Evolutionary conservation across 2,329 filamentous ascomycete genomes (phyloP).

Genomic region (Talaromyces sp.): DNA sequence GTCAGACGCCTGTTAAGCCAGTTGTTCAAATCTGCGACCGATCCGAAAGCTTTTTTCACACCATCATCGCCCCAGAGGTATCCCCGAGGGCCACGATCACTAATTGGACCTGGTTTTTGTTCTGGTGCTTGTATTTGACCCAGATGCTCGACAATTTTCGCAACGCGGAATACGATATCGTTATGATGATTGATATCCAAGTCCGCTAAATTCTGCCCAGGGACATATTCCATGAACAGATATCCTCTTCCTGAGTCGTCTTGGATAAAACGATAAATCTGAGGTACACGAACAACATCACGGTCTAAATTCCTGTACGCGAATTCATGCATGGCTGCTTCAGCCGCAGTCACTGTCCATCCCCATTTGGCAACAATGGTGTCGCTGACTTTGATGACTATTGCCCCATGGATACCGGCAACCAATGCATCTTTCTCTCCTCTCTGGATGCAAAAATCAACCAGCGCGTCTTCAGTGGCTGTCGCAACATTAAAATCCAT

Average conservation of each 20-base stretch:
- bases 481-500: constrained; percentile 5
- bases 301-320: constrained; percentile 14
- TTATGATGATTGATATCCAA: constrained; percentile 8
- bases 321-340: constrained; percentile 18
- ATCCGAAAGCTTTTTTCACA: constrained; percentile 10
- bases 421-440: constrained; percentile 2
- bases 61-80: constrained; percentile 19
- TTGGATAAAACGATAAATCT: constrained; percentile 17
- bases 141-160: constrained; percentile 14
- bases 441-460: constrained; percentile 2
- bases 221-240: constrained; percentile 21
- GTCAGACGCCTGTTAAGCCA: constrained; percentile 9
- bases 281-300: constrained; percentile 16
- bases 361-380: constrained; percentile 17
- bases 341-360: constrained; percentile 12
- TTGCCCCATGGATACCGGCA: constrained; percentile 1
- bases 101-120: constrained; percentile 15
- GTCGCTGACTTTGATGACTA: constrained; percentile 11
- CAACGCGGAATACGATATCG: constrained; percentile 13
- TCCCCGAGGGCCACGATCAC: constrained; percentile 12
- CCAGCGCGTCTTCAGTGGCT: background rate
- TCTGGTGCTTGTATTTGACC: constrained; percentile 8
- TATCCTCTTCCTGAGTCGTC: constrained; percentile 14
- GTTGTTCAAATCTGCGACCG: constrained; percentile 1
- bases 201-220: constrained; percentile 12